Evolutionary conservation across 2,329 filamentous ascomycete genomes (phyloP).

Genomic region (Iodosphaeria phyllophila): DNA sequence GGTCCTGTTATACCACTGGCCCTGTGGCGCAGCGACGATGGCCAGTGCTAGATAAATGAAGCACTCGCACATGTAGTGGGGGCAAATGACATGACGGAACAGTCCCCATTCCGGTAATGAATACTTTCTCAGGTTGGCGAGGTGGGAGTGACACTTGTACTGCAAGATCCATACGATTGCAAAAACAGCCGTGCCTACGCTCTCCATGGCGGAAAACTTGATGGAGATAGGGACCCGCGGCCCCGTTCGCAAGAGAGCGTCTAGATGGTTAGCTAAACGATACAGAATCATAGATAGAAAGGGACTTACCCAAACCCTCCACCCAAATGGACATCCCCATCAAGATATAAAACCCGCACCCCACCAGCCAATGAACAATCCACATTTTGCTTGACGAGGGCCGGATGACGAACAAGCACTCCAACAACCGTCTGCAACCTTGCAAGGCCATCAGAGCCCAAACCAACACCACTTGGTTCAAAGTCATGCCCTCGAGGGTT

Average conservation of each 20-base stretch:
- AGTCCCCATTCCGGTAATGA: conserved; percentile 55
- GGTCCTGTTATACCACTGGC: conserved; percentile 50
- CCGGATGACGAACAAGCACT: conserved; percentile 47
- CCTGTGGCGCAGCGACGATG: conserved; percentile 51
- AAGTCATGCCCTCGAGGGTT: conserved; percentile 28
- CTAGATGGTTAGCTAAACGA: conserved; percentile 8
- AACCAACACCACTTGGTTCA: conserved; percentile 42
- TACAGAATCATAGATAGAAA: conserved; percentile 1
- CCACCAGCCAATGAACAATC: conserved; percentile 66
- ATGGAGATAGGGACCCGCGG: conserved; percentile 9
- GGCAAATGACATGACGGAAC: conserved; percentile 59
- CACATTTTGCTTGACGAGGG: conserved; percentile 65
- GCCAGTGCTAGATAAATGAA: conserved; percentile 66
- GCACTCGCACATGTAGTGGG: conserved; percentile 85
- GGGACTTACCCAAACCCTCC: conserved; percentile 50
- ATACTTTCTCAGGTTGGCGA: conserved; percentile 62
- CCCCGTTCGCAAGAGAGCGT: conserved; percentile 12
- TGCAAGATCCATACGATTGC: conserved; percentile 54
- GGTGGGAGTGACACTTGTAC: conserved; percentile 51
- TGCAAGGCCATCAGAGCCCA: conserved; percentile 64
- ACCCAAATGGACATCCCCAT: conserved; percentile 69
- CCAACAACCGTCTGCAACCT: conserved; percentile 55
- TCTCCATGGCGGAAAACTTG: conserved; percentile 24
- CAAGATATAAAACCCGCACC: conserved; percentile 56
- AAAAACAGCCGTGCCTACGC: conserved; percentile 43